phyloP scores from a whole-genome alignment of 805 yeast species.

The Suhomyces canberraensis region DNA sequence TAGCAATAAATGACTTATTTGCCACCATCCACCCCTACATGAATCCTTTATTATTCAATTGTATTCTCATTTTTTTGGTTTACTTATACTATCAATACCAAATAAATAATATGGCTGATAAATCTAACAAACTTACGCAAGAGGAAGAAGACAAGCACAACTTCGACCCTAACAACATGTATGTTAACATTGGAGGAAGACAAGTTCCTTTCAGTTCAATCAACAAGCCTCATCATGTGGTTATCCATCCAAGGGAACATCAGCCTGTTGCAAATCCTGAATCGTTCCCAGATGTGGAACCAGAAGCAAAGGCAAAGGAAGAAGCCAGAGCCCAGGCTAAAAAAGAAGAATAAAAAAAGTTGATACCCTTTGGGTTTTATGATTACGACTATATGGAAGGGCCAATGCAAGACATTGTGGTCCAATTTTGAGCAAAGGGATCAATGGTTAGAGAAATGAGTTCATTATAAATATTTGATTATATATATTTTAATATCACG shows the following conservation, averaged over 20 bases:
- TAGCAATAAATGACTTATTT: neutral
- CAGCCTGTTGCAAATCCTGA: slow-evolving; percentile 22
- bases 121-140: slow-evolving; percentile 3
- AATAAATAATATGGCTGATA: slow-evolving; percentile 3
- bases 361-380: too few species aligned
- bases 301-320: slow-evolving; percentile 30
- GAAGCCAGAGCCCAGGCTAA: slow-evolving; percentile 1
- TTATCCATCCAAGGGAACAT: slow-evolving; percentile 20
- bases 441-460: too few species aligned
- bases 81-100: slow-evolving; percentile 5
- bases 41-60: neutral
- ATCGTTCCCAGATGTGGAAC: slow-evolving; percentile 31
- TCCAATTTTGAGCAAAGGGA: too few species aligned
- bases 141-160: slow-evolving; percentile 8
- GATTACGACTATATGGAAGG: too few species aligned
- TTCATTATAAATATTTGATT: too few species aligned
- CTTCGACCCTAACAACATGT: slow-evolving; percentile 20
- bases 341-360: neutral
- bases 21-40: slow-evolving; percentile 4
- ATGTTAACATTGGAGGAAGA: slow-evolving; percentile 34
- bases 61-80: slow-evolving; percentile 3
- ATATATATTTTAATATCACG: too few species aligned
- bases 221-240: slow-evolving; percentile 38
- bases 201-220: slow-evolving; percentile 34
- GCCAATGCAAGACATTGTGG: too few species aligned